These are phyloP conservation scores for Dictyostelium brefeldianum DNA, from an alignment of 78 protist species.

Conservation along the genomic window DNA sequence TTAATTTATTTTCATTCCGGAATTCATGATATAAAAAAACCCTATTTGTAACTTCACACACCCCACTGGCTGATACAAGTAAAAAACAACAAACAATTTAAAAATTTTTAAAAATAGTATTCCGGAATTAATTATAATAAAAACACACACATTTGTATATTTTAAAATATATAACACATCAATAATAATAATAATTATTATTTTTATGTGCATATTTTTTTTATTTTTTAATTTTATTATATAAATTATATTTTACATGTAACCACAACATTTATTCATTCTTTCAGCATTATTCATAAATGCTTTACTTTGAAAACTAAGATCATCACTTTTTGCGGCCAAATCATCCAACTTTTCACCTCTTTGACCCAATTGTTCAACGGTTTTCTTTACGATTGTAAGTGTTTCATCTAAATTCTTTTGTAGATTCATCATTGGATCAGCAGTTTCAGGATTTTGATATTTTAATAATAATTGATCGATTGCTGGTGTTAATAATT, in stretches of 20 bases:
- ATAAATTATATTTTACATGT: slow-evolving; percentile 19
- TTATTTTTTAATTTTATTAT: background rate
- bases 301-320: slow-evolving; percentile 69
- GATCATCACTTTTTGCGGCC: slow-evolving; percentile 69
- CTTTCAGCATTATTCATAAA: slow-evolving; percentile 76
- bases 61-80: too few relatives aligned
- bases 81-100: too few relatives aligned
- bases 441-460: slow-evolving; percentile 81
- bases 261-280: slow-evolving; percentile 81
- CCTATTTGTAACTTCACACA: too few relatives aligned
- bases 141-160: too few relatives aligned
- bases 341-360: slow-evolving; percentile 82
- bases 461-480: slow-evolving; percentile 35
- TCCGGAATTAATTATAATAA: too few relatives aligned
- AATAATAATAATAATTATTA: too few relatives aligned
- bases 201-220: background rate
- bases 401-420: slow-evolving; percentile 73
- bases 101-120: too few relatives aligned
- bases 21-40: too few relatives aligned
- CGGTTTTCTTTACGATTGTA: slow-evolving; percentile 63
- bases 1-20: too few relatives aligned
- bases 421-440: slow-evolving; percentile 74
- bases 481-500: slow-evolving; percentile 28
- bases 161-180: background rate
- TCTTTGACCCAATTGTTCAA: slow-evolving; percentile 69